A percentile compares a stretch with the other conserved stretches of the same genome.
Evolutionary conservation across 2,329 filamentous ascomycete genomes (phyloP).

Genomic region (Metarhizium brunneum): DNA sequence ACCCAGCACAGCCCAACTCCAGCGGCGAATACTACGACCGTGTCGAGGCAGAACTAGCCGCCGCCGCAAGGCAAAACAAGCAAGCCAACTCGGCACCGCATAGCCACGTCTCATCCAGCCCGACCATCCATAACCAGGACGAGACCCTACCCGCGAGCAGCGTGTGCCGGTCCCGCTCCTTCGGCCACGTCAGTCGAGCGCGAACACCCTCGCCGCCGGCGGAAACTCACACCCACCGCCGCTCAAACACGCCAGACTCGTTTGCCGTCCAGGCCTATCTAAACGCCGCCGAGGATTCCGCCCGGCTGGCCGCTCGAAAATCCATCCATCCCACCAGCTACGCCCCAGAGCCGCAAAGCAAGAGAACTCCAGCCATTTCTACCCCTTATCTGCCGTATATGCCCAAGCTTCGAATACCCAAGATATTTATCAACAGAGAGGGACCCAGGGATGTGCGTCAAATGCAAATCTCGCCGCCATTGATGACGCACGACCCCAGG

Average conservation of each 20-base stretch:
- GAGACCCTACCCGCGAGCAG: not conserved
- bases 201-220: not conserved
- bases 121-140: conserved; percentile 4
- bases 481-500: conserved; percentile 15
- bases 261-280: conserved; percentile 30
- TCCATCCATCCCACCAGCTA: not conserved
- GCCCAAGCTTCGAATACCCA: conserved; percentile 28
- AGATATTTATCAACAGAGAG: conserved; percentile 12
- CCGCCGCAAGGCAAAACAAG: not conserved
- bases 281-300: conserved; percentile 18
- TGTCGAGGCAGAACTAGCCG: conserved; percentile 16
- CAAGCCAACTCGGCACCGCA: not conserved
- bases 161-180: not conserved
- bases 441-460: conserved; percentile 11
- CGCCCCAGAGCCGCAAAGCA: not conserved
- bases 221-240: not conserved
- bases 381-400: conserved; percentile 28
- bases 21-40: conserved; percentile 32
- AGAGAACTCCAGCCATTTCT: conserved; percentile 13
- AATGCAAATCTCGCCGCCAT: conserved; percentile 21
- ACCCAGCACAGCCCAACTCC: conserved; percentile 15
- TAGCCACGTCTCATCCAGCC: conserved; percentile 15
- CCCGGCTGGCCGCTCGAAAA: conserved; percentile 5
- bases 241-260: conserved; percentile 16
- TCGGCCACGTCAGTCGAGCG: conserved; percentile 23